Base-by-base conservation (phyloP, 306 rosid genomes). In the Vachellia collinsii region DNA sequence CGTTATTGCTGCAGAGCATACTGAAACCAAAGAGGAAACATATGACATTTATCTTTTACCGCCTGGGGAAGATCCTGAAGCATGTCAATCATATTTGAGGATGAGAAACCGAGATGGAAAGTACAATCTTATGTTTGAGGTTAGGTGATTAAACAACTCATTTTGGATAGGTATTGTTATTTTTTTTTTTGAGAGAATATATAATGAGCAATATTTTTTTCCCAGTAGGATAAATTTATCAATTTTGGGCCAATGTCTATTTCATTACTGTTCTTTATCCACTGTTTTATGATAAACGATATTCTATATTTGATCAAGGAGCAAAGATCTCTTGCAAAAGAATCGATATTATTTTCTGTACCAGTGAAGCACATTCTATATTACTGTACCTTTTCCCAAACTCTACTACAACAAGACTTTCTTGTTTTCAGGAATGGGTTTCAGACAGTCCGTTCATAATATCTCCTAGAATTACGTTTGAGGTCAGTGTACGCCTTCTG, bases 51-150 rank as follows among this genome's bases (percentile, higher is more conserved):
- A 90, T 90, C 99, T 95, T 75, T 89, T 95, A 75, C 99, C 99
- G 54, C 99, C 99, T 3, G 99, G 99, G 23, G 99, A 95, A 88
- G 99, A 95, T 86, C 96, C 98, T 81, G 99, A 95, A 89, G 99
- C 96, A 36, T 95, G 99, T 77, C 99, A 95, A 86, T 95, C 99
- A 17, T 95, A 95, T 91, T 87, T 95, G 77, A 93, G 99, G 87
- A 95, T 95, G 99, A 90, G 99, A 90, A 95, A 95, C 84, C 89
- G 97, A 79, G 99, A 95, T 81, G 99, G 99, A 5, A 95, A 93
- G 83, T 95, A 93, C 94, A 95, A 92, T 89, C 99, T 95, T 79
- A 95, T 95, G 99, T 95, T 95, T 84, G 99, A 95, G 99, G 99
- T 95, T 78, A 65, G 83, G 66, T 62, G 77, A 77, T 79, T 76